These are phyloP conservation scores for Talaromyces islandicus DNA, from an alignment of 2,329 filamentous ascomycete species.

Conservation along the genomic window DNA sequence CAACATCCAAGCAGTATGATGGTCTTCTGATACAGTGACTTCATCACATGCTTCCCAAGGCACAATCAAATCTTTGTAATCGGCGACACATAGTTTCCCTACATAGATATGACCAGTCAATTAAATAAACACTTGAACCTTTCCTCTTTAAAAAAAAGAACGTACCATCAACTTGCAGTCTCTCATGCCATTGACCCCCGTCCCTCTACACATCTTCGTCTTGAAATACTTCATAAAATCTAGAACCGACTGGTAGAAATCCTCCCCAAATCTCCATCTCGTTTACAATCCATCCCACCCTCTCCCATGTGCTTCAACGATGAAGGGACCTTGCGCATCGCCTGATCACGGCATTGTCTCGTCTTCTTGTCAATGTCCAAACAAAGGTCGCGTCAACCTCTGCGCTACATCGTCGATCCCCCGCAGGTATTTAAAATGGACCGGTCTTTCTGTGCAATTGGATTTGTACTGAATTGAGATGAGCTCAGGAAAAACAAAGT, in stretches of 20 bases:
- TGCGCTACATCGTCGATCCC: constrained; percentile 6
- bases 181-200: not conserved
- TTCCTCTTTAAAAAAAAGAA: not conserved
- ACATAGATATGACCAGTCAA: not conserved
- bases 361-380: constrained; percentile 7
- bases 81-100: constrained; percentile 10
- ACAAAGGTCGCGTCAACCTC: constrained; percentile 3
- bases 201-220: not conserved
- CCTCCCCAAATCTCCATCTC: constrained; percentile 4
- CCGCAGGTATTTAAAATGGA: constrained; percentile 2
- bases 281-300: constrained; percentile 6
- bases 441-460: not conserved
- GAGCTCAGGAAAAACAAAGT: constrained; percentile 5
- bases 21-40: not conserved
- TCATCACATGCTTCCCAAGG: not conserved
- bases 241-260: constrained; percentile 5
- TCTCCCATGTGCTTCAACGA: constrained; percentile 8
- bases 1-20: not conserved
- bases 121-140: not conserved
- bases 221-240: constrained; percentile 7
- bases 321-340: constrained; percentile 5
- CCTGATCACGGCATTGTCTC: constrained; percentile 5
- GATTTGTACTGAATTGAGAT: constrained; percentile 9
- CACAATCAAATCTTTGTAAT: not conserved
- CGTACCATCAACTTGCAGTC: constrained; percentile 10